Evolutionary conservation across 495 filamentous ascomycete genomes (phyloP), one percentile per base, ranked within the genome.

Genomic region (Neurospora pannonica): DNA sequence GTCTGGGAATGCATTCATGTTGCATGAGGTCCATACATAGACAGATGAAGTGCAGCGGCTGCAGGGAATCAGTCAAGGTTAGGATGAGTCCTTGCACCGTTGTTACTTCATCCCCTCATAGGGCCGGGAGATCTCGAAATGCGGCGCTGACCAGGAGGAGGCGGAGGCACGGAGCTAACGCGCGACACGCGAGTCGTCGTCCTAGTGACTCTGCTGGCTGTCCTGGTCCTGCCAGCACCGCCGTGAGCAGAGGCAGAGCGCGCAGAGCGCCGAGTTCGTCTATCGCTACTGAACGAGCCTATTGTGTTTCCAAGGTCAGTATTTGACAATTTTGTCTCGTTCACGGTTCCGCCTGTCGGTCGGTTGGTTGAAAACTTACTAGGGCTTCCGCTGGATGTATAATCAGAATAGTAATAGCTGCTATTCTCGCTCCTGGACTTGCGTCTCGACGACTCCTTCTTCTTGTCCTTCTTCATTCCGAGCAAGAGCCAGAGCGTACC

Each of bases 381-480:
- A 76, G 84, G 82, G 76, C 82, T 86, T 72, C 82, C 81, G 34
- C 76, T 82, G 42, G 85, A 82, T 74, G 85, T 84, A 72, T 80
- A 83, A 70, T 86, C 81, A 75, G 82, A 82, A 75, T 83, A 84
- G 83, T 84, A 85, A 82, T 82, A 83, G 82, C 83, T 82, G 80
- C 81, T 84, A 71, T 84, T 84, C 75, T 82, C 86, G 80, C 83
- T 86, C 73, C 82, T 84, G 74, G 84, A 83, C 84, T 78, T 86
- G 79, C 78, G 81, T 36, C 77, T 76, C 39, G 72, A 74, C 70
- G 77, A 42, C 82, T 82, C 88, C 83, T 80, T 79, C 71, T 84
- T 87, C 70, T 87, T 84, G 71, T 92, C 87, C 76, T 91, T 88
- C 85, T 88, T 92, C 81, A 97, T 77, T n/a, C 93, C 94, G 70